Percentiles rank a stretch among this genome's conserved stretches.
These are phyloP conservation scores for Starmera caribaea DNA, from an alignment of 805 yeast species.

Conservation along the genomic window DNA sequence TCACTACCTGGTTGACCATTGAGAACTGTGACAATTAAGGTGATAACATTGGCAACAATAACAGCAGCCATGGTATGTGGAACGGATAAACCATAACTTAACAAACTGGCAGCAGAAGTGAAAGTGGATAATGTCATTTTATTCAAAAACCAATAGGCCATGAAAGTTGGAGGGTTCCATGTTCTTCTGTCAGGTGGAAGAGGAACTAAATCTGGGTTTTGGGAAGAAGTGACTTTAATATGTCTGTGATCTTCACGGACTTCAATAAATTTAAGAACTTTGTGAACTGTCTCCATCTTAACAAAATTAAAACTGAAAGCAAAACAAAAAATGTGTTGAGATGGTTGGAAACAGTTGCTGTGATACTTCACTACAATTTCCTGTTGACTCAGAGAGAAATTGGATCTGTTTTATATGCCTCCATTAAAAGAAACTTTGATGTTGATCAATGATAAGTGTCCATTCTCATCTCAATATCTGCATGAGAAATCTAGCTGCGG, in stretches of 20 bases:
- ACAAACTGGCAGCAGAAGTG: conserved; percentile 12
- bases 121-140: neutral
- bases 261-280: neutral
- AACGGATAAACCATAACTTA: conserved; percentile 16
- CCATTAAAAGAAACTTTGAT: too few species aligned
- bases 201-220: conserved; percentile 21
- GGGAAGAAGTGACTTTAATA: neutral
- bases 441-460: too few species aligned
- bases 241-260: neutral
- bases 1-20: conserved; percentile 9
- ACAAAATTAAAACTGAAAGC: too few species aligned
- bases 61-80: conserved; percentile 19
- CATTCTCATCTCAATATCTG: too few species aligned
- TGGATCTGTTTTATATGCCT: too few species aligned
- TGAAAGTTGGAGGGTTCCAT: conserved; percentile 21
- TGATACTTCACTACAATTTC: too few species aligned
- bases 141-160: conserved; percentile 19
- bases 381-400: too few species aligned
- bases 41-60: conserved; percentile 17
- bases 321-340: too few species aligned
- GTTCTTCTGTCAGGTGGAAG: conserved; percentile 23
- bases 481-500: too few species aligned
- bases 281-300: neutral
- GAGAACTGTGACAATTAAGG: conserved; percentile 12
- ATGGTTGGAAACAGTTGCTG: too few species aligned